A percentile compares a stretch with the other conserved stretches of the same genome.
phyloP scores from a whole-genome alignment of 371 early-diverging fungal species.

The Capillidium rhysosporum region DNA sequence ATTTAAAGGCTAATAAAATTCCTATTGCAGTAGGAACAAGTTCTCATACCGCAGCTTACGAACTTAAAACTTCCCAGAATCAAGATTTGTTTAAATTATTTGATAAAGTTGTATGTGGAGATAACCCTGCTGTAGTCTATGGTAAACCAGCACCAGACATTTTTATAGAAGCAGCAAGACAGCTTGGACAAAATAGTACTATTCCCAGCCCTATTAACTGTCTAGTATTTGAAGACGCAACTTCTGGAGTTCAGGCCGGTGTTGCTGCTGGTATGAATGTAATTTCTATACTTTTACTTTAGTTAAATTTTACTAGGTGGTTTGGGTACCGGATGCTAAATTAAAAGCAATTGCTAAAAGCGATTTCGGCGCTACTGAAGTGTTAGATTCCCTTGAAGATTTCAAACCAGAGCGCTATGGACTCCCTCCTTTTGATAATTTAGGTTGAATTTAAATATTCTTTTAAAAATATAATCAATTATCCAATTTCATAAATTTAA shows the following conservation, averaged over 20 bases:
- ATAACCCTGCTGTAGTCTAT: slow-evolving; percentile 48
- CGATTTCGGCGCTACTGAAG: slow-evolving; percentile 22
- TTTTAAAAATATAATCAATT: too few relatives aligned
- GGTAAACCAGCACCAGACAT: slow-evolving; percentile 87
- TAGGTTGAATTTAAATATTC: too few relatives aligned
- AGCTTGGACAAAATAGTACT: slow-evolving; percentile 12
- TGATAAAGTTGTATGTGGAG: slow-evolving; percentile 62
- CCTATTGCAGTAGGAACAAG: slow-evolving; percentile 74
- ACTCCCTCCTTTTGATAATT: slow-evolving; percentile 16
- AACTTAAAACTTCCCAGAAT: slow-evolving; percentile 49
- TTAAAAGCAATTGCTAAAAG: slow-evolving; percentile 15
- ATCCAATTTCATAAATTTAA: too few relatives aligned
- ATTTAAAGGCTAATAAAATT: slow-evolving; percentile 47
- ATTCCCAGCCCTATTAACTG: slow-evolving; percentile 33
- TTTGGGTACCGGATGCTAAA: slow-evolving; percentile 63
- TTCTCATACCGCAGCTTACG: slow-evolving; percentile 44
- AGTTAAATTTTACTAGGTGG: slow-evolving; percentile 16
- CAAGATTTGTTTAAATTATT: slow-evolving; percentile 55
- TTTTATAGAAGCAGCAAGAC: slow-evolving; percentile 47
- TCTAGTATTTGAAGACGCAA: slow-evolving; percentile 85
- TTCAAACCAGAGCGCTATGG: slow-evolving; percentile 37
- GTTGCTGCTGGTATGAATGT: slow-evolving; percentile 63
- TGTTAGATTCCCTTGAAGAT: slow-evolving; percentile 33
- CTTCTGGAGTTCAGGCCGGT: slow-evolving; percentile 65
- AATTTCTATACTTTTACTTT: slow-evolving; percentile 6